Evolutionary conservation across 1,284 basidiomycete species (phyloP), one percentile per base, ranked within the genome.

Genomic region (Tremellales sp.): DNA sequence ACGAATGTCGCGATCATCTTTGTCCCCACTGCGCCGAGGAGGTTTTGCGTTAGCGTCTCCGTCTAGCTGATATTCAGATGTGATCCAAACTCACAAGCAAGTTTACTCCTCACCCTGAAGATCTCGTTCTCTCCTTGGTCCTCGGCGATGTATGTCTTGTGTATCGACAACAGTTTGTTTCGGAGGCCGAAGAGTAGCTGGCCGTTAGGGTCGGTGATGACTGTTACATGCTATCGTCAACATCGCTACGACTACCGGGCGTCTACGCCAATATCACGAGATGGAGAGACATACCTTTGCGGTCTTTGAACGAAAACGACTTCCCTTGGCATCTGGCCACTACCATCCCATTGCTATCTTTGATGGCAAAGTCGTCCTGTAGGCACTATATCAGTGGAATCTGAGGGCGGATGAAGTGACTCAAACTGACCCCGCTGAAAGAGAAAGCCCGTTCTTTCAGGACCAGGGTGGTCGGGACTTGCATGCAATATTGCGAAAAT

Each of bases 361-460:
- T 66, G 40, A 72, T 52, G 21, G 49, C 47, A 43, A 66, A 71
- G 45, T 67, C 61, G 44, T 72, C 68, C 60, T 65, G 29, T 13
- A 3, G 8, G 6, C 35, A 16, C 29, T 6, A 25, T 39, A 5
- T 52, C 46, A 50, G 39, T n/a, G n/a, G n/a, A n/a, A n/a, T n/a
- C n/a, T n/a, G n/a, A n/a, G 7, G 7, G 22, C 33, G 39, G 34
- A n/a, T 7, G 37, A 36, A 29, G 3, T 22, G 19, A 12, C 9
- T 14, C 18, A 1, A 9, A 57, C 63, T 50, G 27, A 65, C 68
- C 6, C 71, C 71, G 19, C 54, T 59, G 41, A 61, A 65, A 1
- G 62, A 57, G 56, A 72, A 65, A 14, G 59, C 60, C 42, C 63
- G 61, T 49, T 73, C 72, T 39, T 65, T 68, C 34, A 71, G 51